phyloP scores from a whole-genome alignment of 2,329 filamentous ascomycete genomes.

The Apiospora sp. region DNA sequence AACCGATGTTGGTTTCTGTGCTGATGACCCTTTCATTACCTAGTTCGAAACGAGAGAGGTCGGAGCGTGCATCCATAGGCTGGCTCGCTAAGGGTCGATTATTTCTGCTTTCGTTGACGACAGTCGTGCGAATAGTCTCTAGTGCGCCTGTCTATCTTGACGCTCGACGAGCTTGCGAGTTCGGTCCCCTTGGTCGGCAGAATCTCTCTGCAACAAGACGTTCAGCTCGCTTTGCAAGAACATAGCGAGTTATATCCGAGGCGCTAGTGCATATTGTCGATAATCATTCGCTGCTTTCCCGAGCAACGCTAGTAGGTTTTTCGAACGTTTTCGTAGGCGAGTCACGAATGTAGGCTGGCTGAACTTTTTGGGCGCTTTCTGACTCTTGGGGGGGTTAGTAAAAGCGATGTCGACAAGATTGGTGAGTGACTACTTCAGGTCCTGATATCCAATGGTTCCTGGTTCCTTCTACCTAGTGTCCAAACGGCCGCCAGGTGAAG shows the following conservation, averaged over 20 bases:
- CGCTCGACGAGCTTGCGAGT: background rate
- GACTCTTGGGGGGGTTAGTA: background rate
- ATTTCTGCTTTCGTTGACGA: background rate
- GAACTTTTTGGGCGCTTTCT: no score
- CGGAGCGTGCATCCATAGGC: background rate
- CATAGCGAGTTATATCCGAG: background rate
- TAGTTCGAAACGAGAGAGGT: background rate
- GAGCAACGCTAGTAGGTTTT: background rate
- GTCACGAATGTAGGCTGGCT: background rate
- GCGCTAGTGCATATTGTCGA: background rate
- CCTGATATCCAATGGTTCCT: background rate
- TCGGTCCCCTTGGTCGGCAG: background rate
- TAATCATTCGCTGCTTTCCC: background rate
- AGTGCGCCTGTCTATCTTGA: background rate
- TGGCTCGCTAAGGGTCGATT: background rate
- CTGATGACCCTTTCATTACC: background rate
- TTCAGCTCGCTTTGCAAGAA: background rate
- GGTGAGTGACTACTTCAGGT: no score
- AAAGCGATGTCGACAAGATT: background rate
- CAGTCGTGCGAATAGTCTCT: background rate
- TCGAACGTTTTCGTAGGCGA: background rate
- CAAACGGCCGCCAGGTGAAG: background rate
- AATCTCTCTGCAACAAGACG: background rate
- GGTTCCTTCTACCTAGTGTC: background rate
- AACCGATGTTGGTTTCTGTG: background rate